These are phyloP conservation scores for Mercurialis annua DNA, from an alignment of 345 rosid species.

Conservation along the genomic window DNA sequence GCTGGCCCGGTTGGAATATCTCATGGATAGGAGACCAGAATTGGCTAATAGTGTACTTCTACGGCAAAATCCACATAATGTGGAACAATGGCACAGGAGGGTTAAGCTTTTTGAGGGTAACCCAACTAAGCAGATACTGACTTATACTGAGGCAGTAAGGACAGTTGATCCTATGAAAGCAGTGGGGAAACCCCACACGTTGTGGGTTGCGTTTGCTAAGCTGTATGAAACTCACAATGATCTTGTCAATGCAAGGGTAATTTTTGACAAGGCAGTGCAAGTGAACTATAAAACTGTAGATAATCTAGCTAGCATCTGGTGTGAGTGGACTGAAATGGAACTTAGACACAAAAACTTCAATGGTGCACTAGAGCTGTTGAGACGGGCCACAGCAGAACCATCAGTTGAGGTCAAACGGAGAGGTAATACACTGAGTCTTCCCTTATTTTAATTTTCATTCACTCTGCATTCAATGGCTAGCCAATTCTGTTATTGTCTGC, in stretches of 20 bases:
- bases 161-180: conserved; percentile 97
- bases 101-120: conserved; percentile 87
- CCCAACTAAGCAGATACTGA: conserved; percentile 84
- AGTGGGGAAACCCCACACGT: conserved; percentile 91
- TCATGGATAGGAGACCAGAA: conserved; percentile 85
- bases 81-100: conserved; percentile 97
- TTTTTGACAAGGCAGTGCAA: conserved; percentile 94
- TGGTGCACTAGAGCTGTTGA: conserved; percentile 84
- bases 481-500: not conserved
- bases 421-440: conserved; percentile 36
- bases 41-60: conserved; percentile 89
- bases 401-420: conserved; percentile 91
- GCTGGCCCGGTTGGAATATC: conserved; percentile 72
- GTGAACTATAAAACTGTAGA: conserved; percentile 87
- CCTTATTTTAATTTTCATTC: not conserved
- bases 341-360: conserved; percentile 76
- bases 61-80: conserved; percentile 96
- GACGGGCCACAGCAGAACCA: conserved; percentile 95
- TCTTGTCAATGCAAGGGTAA: conserved; percentile 80
- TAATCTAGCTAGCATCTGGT: conserved; percentile 91
- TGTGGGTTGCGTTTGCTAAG: conserved; percentile 93
- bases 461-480: not conserved
- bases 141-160: conserved; percentile 93
- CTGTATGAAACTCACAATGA: conserved; percentile 81
- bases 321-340: conserved; percentile 99